Evolutionary conservation across 306 rosid genomes (phyloP), one percentile per base, ranked within the genome.

Genomic region (Hylodesmum podocarpum): DNA sequence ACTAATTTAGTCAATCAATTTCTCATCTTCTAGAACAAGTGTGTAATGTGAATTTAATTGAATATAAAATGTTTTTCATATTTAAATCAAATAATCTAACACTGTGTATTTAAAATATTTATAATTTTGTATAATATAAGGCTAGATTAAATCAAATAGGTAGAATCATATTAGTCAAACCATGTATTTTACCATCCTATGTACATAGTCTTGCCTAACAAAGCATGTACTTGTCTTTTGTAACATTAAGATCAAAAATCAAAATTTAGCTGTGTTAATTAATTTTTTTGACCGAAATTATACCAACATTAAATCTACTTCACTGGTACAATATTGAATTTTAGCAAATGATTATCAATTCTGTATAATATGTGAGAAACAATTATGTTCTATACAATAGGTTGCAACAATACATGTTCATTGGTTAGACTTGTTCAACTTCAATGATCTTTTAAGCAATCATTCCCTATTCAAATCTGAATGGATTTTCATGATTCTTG

Each of bases 391-490:
- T 70, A 72, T 1, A 87, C 19, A n/a, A 40, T 7, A 66, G 44
- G 13, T 49, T 39, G 36, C 73, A 21, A 67, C 19, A 21, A 67
- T n/a, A 16, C 46, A 72, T 40, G 47, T 53, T 69, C 47, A 13
- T 72, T 36, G 44, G 31, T 22, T 36, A 25, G n/a, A 37, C 54
- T 75, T 90, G 96, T 95, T 91, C 90, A 95, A 86, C 92, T 80
- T 90, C 15, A 43, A 8, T 16, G 44, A 67, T 43, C 13, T 88
- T 91, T 25, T 2, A 36, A 31, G 0, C 65, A 19, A 53, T 37
- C 12, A 12, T 86, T 88, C 3, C n/a, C 3, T 18, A 47, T 6
- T 34, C 86, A 84, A 89, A 77, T 78, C 83, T 14, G 1, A 57
- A 33, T 67, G 1, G 27, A 88, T 67, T 87, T 88, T 33, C 1